phyloP scores from a whole-genome alignment of 2,329 filamentous ascomycete genomes.

The Ramichloridium luteum region DNA sequence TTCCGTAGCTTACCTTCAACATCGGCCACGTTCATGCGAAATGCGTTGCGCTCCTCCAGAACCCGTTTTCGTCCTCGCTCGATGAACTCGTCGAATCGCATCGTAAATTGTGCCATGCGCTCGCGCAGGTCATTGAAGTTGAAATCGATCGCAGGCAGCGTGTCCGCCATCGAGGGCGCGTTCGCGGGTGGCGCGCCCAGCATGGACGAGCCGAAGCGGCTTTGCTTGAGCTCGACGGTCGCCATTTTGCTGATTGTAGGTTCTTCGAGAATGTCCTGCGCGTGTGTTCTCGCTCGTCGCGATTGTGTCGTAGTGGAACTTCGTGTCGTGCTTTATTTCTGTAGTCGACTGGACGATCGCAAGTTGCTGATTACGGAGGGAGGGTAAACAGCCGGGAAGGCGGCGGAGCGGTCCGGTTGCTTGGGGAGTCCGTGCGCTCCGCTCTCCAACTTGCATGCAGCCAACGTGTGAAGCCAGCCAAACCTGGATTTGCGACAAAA shows the following conservation, averaged over 20 bases:
- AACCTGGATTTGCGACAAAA: no score
- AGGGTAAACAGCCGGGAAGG: no score
- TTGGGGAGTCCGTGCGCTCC: no score
- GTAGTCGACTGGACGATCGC: constrained; percentile 6
- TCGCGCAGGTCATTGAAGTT: constrained; percentile 91
- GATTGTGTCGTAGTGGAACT: no score
- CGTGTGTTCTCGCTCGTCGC: no score
- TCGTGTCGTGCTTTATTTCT: no score
- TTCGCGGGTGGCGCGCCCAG: constrained; percentile 49
- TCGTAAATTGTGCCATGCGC: constrained; percentile 86
- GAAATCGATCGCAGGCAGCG: constrained; percentile 82
- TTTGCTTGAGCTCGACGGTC: constrained; percentile 29
- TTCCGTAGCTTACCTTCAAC: constrained; percentile 61
- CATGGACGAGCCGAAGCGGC: constrained; percentile 56
- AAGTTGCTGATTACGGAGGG: neutral
- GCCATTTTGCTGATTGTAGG: constrained; percentile 16
- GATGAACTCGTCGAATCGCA: constrained; percentile 85
- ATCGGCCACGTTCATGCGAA: constrained; percentile 80
- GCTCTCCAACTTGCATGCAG: no score
- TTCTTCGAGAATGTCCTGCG: no score
- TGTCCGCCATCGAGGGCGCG: constrained; percentile 58
- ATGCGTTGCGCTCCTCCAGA: constrained; percentile 85
- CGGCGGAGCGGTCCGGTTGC: no score
- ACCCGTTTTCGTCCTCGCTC: constrained; percentile 82
- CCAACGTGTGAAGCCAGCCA: no score